These are phyloP conservation scores for Neoconidiobolus thromboides DNA, from an alignment of 371 early-diverging fungal species.

Conservation along the genomic window DNA sequence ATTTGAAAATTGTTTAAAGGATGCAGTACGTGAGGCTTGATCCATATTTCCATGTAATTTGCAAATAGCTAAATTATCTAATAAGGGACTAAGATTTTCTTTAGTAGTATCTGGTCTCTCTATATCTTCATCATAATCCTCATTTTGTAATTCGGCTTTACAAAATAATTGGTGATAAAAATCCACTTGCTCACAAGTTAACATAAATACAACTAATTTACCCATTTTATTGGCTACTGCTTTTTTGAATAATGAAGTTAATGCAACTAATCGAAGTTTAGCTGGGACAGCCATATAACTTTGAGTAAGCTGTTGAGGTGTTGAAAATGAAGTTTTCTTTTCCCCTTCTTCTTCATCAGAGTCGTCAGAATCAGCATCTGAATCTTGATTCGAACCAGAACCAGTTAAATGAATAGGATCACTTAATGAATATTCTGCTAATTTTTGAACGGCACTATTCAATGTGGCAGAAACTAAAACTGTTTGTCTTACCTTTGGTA, in stretches of 20 bases:
- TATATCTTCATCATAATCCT: constrained; percentile 16
- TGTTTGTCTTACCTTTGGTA: constrained; percentile 54
- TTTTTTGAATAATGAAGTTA: constrained; percentile 46
- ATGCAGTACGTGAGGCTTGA: constrained; percentile 50
- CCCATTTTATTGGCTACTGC: constrained; percentile 17
- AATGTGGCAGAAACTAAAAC: constrained; percentile 90
- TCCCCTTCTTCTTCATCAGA: constrained; percentile 12
- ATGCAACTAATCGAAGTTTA: constrained; percentile 75
- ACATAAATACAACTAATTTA: constrained; percentile 74
- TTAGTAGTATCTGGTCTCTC: constrained; percentile 15
- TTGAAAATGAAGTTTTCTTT: constrained; percentile 15
- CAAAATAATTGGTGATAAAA: constrained; percentile 63
- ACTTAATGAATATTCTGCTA: constrained; percentile 56
- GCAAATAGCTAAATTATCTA: constrained; percentile 34
- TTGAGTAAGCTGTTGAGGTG: constrained; percentile 71
- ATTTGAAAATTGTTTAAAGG: constrained; percentile 50
- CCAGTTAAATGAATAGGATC: constrained; percentile 48
- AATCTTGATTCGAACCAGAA: background rate
- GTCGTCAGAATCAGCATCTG: constrained; percentile 5
- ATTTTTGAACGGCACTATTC: constrained; percentile 52
- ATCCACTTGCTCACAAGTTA: constrained; percentile 82
- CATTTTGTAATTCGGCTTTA: constrained; percentile 16
- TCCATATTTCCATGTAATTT: constrained; percentile 79
- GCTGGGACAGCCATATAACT: constrained; percentile 64
- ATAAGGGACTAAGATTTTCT: constrained; percentile 9